These are phyloP conservation scores for Allomyces macrogynus DNA, from an alignment of 192 early-diverging fungal genomes.

Conservation along the genomic window DNA sequence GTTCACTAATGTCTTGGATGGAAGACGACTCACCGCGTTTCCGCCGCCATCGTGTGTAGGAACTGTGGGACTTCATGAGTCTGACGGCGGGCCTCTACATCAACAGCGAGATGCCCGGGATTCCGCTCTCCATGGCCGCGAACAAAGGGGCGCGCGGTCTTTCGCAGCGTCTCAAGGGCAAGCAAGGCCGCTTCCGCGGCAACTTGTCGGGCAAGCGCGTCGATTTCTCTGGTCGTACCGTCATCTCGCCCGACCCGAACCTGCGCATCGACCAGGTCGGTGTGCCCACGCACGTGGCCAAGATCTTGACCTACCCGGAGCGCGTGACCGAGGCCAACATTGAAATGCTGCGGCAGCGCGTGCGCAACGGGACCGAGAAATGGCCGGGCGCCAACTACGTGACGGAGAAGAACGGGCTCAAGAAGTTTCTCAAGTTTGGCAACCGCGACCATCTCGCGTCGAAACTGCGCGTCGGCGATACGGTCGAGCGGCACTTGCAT, in stretches of 20 bases:
- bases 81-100: slow-evolving; percentile 90
- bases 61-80: slow-evolving; percentile 93
- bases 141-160: slow-evolving; percentile 61
- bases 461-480: slow-evolving; percentile 65
- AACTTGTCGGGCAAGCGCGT: slow-evolving; percentile 98
- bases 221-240: slow-evolving; percentile 94
- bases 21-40: no score
- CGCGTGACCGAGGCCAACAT: slow-evolving; percentile 80
- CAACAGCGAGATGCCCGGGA: slow-evolving; percentile 82
- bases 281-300: slow-evolving; percentile 75
- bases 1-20: not conserved
- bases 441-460: slow-evolving; percentile 46
- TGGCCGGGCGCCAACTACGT: slow-evolving; percentile 89
- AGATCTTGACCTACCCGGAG: slow-evolving; percentile 88
- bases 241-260: slow-evolving; percentile 98
- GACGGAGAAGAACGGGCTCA: slow-evolving; percentile 25
- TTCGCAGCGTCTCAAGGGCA: slow-evolving; percentile 94
- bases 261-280: slow-evolving; percentile 92
- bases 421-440: slow-evolving; percentile 50
- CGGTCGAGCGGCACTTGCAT: slow-evolving; percentile 83
- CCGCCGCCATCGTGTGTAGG: slow-evolving; percentile 15
- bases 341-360: slow-evolving; percentile 44
- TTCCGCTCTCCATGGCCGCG: slow-evolving; percentile 35
- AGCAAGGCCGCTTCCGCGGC: slow-evolving; percentile 95
- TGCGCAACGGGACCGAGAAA: slow-evolving; percentile 68